Percentiles rank a stretch among this genome's conserved stretches.
phyloP scores from a whole-genome alignment of 1,284 basidiomycete genomes.

The Trametes pubescens region DNA sequence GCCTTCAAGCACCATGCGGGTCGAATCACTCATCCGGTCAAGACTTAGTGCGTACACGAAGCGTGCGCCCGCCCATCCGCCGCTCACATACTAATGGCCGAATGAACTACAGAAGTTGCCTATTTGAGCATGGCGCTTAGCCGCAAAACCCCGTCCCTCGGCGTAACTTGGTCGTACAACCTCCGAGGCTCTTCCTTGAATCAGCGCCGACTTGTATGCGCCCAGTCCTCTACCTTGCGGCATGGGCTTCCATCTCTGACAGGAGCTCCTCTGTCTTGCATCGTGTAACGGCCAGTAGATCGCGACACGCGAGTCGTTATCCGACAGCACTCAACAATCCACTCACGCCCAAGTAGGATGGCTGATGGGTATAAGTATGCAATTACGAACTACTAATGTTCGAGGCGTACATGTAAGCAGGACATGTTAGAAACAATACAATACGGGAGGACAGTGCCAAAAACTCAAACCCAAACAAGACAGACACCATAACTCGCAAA shows the following conservation, averaged over 20 bases:
- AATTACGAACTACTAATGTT: too few relatives aligned
- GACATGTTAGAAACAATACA: background rate
- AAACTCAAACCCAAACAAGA: background rate
- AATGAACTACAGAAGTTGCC: conserved; percentile 28
- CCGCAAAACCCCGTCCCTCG: conserved; percentile 9
- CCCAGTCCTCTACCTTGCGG: too few relatives aligned
- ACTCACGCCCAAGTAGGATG: too few relatives aligned
- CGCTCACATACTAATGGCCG: too few relatives aligned
- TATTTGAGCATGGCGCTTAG: conserved; percentile 4
- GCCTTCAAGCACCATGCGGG: background rate
- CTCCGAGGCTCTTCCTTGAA: conserved; percentile 24
- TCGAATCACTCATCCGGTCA: background rate
- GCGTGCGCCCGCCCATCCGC: background rate
- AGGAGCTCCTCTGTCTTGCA: too few relatives aligned
- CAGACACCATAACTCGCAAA: background rate
- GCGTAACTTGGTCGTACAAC: conserved; percentile 10
- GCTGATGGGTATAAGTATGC: too few relatives aligned
- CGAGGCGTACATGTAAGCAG: background rate
- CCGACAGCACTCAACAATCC: too few relatives aligned
- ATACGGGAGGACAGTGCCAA: background rate
- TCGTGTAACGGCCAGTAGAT: too few relatives aligned
- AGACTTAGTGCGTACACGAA: background rate
- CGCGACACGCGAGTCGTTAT: too few relatives aligned
- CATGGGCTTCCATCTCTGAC: too few relatives aligned
- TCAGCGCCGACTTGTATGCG: too few relatives aligned